Evolutionary conservation across 208 protist genomes (phyloP), one percentile per base, ranked within the genome.

Genomic region (Novymonas esmeraldas): DNA sequence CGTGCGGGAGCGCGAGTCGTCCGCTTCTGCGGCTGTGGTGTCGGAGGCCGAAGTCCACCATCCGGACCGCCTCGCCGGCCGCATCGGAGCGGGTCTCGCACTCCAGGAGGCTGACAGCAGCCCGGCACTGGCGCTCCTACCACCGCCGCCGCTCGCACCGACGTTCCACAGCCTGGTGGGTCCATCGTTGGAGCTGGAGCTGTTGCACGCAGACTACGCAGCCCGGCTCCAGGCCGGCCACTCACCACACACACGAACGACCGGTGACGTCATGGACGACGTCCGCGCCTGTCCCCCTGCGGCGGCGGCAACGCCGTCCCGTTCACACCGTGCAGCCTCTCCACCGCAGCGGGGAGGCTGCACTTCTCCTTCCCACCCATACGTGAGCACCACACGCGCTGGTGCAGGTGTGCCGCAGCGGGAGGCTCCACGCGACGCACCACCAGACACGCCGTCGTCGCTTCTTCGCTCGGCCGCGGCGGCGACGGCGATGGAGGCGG

Each of bases 401-500:
- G 2, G 33, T 34, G 16, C n/a, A 6, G 10, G 18, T 26, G 6
- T 7, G 13, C 33, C 33, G 9, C 20, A 22, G 1, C n/a, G 16
- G 26, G 29, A 0, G 34, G 0, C 33, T 18, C 34, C 55, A 34
- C 34, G n/a, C 33, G 55, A 14, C 9, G 7, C 20, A 38, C 6
- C 54, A 38, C 18, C 5, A 26, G 59, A n/a, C 18, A 18, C 42
- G 24, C 7, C 54, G 29, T 28, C 54, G 26, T 38, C 33, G 28
- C 36, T 76, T 2, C 48, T 76, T 54, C 54, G 38, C 24, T 18
- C 46, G n/a, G n/a, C n/a, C 7, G 51, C 62, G 2, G 59, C 61
- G 1, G 34, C 55, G n/a, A 41, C 16, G 34, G 45, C 70, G 6
- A 49, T 52, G 13, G 54, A 24, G 20, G 70, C 62, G 0, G 57